Evolutionary conservation across 768 basidiomycete genomes (phyloP), one percentile per base, ranked within the genome.

Genomic region (Podaxis sp.): DNA sequence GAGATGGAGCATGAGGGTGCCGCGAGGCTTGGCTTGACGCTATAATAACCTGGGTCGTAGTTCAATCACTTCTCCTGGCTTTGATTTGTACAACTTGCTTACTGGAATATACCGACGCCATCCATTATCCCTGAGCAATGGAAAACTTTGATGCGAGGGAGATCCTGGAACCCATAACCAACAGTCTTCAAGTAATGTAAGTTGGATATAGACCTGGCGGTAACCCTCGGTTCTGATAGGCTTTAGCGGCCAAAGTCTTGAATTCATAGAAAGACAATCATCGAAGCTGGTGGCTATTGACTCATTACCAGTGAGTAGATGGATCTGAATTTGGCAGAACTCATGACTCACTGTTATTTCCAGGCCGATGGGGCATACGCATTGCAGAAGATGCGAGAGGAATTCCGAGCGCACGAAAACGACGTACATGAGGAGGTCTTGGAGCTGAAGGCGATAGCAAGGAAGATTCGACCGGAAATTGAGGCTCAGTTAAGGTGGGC

Each of bases 381-480:
- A 17, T 66, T 73, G 19, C 64, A 66, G 33, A 60, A 62, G n/a
- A 42, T 72, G 17, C 67, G 63, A 22, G n/a, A 63, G 15, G 64
- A 65, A 39, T 68, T 76, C 30, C 57, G 60, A 19, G 51, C 58
- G 7, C 71, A 75, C 40, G 65, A 69, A 17, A 52, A 15, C 6
- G 56, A 62, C 40, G 68, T 65, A 46, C 54, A 62, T 24, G 44
- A 61, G 11, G 64, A 63, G 30, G 65, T 72, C 22, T 28, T 49
- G 38, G 60, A 63, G 3, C 57, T 74, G 15, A 63, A 66, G 54
- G 55, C 5, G 66, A 67, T 46, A 63, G 73, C 61, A 61, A 63
- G 40, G 54, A 61, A 38, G 58, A 64, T 39, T 40, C 66, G 36
- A 57, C 65, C 51, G 51, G 61, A 65, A 57, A 63, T 66, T 62